These are phyloP conservation scores for Kodamaea arcana DNA, from an alignment of 1,139 yeast species.

Conservation along the genomic window DNA sequence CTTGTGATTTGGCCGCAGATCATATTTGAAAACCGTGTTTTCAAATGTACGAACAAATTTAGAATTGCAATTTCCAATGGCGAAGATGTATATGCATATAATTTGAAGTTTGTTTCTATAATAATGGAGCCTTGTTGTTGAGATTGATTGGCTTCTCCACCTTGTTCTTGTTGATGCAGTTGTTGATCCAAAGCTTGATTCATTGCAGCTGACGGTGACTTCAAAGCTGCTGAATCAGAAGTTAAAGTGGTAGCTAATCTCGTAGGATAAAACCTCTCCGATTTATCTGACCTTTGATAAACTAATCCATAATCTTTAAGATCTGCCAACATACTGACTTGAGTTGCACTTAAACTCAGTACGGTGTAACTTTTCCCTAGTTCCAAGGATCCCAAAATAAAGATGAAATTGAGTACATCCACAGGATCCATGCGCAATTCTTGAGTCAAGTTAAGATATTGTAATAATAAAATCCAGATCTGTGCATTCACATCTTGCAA, in stretches of 20 bases:
- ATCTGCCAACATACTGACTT: slow-evolving; percentile 82
- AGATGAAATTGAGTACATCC: slow-evolving; percentile 88
- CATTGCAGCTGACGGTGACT: slow-evolving; percentile 68
- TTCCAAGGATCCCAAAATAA: slow-evolving; percentile 88
- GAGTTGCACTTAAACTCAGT: slow-evolving; percentile 71
- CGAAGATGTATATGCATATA: slow-evolving; percentile 91
- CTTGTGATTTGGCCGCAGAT: slow-evolving; percentile 92
- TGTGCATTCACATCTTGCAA: slow-evolving; percentile 92
- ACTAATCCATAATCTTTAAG: slow-evolving; percentile 89
- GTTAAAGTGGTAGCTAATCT: slow-evolving; percentile 87
- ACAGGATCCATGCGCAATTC: slow-evolving; percentile 91
- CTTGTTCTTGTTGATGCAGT: slow-evolving; percentile 12
- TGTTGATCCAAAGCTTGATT: slow-evolving; percentile 50
- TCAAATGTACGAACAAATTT: slow-evolving; percentile 79
- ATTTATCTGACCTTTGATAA: slow-evolving; percentile 62
- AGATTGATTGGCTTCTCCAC: too few relatives aligned
- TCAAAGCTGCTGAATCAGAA: slow-evolving; percentile 69
- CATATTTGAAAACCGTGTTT: slow-evolving; percentile 83
- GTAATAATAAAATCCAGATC: slow-evolving; percentile 86
- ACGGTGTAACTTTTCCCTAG: slow-evolving; percentile 83
- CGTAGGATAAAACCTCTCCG: slow-evolving; percentile 81
- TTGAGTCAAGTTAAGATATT: slow-evolving; percentile 82
- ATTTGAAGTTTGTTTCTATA: slow-evolving; percentile 87
- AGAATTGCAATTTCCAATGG: slow-evolving; percentile 93
- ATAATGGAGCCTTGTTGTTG: slow-evolving; percentile 62